Conservation (phyloP, 805 yeast genomes). For the Candida nonsorbophila region DNA sequence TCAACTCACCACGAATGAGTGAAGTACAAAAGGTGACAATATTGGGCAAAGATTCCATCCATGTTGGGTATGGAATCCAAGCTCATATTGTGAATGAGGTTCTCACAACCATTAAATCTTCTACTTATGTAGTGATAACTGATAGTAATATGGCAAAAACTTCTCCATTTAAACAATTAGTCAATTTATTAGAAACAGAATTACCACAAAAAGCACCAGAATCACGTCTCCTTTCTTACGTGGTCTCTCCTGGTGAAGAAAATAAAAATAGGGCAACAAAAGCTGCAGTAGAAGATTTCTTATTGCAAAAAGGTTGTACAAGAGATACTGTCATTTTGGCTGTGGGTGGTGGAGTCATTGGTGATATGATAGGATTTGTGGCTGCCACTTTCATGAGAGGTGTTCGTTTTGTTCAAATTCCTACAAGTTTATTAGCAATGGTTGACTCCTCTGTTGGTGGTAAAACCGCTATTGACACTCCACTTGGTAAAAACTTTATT, state of each 20-base stretch:
- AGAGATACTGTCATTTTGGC: conserved; percentile 94
- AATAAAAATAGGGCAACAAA: conserved; percentile 85
- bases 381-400: conserved; percentile 99
- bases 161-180: conserved; percentile 51
- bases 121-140: conserved; percentile 88
- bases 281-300: conserved; percentile 87
- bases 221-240: conserved; percentile 66
- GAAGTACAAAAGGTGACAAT: conserved; percentile 57
- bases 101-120: conserved; percentile 59
- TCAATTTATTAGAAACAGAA: conserved; percentile 33
- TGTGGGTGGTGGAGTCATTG: conserved; percentile 97
- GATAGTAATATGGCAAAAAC: conserved; percentile 73
- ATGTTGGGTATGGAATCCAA: conserved; percentile 81
- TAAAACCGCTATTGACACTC: conserved; percentile 96
- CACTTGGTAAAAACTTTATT: conserved; percentile 88
- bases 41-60: conserved; percentile 78
- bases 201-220: conserved; percentile 37
- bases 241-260: conserved; percentile 89
- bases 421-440: conserved; percentile 92
- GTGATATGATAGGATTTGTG: conserved; percentile 97
- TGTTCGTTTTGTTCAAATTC: conserved; percentile 87
- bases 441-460: conserved; percentile 98
- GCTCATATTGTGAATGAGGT: conserved; percentile 68
- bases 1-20: conserved; percentile 10
- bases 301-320: conserved; percentile 81